A percentile compares a stretch with the other conserved stretches of the same genome.
Conservation (phyloP, 441 rosid species). For the Mallotus japonicus region DNA sequence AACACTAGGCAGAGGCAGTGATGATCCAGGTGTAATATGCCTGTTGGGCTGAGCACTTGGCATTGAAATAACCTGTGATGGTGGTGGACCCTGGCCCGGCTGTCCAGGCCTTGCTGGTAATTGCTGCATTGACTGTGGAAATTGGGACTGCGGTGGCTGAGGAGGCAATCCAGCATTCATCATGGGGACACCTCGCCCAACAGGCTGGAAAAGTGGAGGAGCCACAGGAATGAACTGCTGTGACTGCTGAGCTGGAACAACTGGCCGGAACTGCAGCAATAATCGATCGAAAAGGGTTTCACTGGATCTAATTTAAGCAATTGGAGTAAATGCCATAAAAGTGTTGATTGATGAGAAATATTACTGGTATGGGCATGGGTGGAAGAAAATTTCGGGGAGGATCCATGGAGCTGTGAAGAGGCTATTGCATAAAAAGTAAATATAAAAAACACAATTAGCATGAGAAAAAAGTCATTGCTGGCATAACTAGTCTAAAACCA, state of each 20-base stretch:
- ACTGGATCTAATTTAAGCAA: slow-evolving; percentile 13
- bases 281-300: slow-evolving; percentile 10
- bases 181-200: slow-evolving; percentile 47
- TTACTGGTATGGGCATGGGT: slow-evolving; percentile 70
- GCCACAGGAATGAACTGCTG: slow-evolving; percentile 60
- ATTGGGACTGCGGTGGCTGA: slow-evolving; percentile 59
- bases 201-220: slow-evolving; percentile 69
- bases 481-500: slow-evolving; percentile 15
- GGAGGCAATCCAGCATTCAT: slow-evolving; percentile 69
- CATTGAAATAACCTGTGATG: slow-evolving; percentile 47
- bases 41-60: slow-evolving; percentile 51
- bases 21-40: slow-evolving; percentile 45
- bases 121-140: slow-evolving; percentile 59
- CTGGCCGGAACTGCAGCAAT: slow-evolving; percentile 55
- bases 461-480: slow-evolving; percentile 20
- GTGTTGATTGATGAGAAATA: slow-evolving; percentile 25
- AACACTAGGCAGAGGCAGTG: slow-evolving; percentile 49
- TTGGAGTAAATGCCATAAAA: slow-evolving; percentile 4
- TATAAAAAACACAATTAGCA: slow-evolving; percentile 13
- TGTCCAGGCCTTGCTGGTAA: slow-evolving; percentile 62
- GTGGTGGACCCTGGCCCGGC: slow-evolving; percentile 46
- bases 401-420: slow-evolving; percentile 62
- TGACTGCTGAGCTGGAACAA: slow-evolving; percentile 53
- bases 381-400: slow-evolving; percentile 63
- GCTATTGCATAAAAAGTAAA: slow-evolving; percentile 34